Evolutionary conservation across 2,329 filamentous ascomycete species (phyloP).

Genomic region (Diaporthe aspalathi): DNA sequence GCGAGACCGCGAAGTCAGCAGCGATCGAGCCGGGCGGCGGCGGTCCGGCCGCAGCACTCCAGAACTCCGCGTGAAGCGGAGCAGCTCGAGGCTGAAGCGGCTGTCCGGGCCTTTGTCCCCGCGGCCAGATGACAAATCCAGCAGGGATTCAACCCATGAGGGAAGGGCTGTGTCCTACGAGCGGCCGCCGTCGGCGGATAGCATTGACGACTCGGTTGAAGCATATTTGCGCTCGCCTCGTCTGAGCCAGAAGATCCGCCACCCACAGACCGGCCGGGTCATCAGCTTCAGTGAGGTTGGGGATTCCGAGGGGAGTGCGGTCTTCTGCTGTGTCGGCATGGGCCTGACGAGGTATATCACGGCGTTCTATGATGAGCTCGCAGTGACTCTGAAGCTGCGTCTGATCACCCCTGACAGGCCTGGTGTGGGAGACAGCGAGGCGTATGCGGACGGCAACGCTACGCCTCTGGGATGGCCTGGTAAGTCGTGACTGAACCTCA

Average conservation of each 20-base stretch:
- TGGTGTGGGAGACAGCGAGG: constrained; percentile 91
- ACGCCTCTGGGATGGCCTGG: constrained; percentile 95
- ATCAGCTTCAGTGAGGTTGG: constrained; percentile 98
- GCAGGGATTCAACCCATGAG: constrained; percentile 37
- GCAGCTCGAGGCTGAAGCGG: constrained; percentile 68
- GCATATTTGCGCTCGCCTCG: constrained; percentile 85
- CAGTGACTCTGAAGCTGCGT: constrained; percentile 85
- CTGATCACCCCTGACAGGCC: constrained; percentile 95
- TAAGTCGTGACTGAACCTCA: constrained; percentile 56
- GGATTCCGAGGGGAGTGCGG: constrained; percentile 88
- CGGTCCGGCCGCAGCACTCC: constrained; percentile 62
- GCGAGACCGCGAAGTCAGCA: constrained; percentile 60
- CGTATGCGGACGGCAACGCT: constrained; percentile 82
- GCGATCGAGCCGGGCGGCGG: constrained; percentile 57
- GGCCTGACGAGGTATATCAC: constrained; percentile 95
- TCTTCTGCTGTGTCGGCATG: constrained; percentile 98
- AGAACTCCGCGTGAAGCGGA: constrained; percentile 62
- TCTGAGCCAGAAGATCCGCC: constrained; percentile 86
- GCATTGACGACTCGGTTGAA: constrained; percentile 88
- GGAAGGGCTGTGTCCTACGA: constrained; percentile 66
- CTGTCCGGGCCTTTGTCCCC: constrained; percentile 63
- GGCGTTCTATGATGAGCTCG: constrained; percentile 96
- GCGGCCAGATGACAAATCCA: constrained; percentile 50
- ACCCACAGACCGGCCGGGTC: constrained; percentile 85
- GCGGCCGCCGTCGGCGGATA: constrained; percentile 82